Conservation (phyloP, 129 eudicot genomes). For the Flaveria ramosissima region DNA sequence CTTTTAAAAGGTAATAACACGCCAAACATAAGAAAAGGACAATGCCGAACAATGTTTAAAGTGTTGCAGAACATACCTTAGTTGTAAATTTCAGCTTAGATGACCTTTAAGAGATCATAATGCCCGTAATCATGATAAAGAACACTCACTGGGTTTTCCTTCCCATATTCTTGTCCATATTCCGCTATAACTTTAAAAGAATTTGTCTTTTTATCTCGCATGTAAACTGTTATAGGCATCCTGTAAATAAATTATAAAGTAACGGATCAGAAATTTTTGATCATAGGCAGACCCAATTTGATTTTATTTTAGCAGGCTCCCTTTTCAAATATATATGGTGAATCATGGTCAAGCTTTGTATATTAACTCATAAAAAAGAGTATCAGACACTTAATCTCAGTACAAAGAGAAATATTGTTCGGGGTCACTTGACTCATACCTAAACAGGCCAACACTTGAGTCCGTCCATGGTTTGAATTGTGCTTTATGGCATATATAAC, state of each 20-base stretch:
- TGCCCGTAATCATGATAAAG: conserved; percentile 91
- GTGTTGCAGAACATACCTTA: conserved; percentile 12
- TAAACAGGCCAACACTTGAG: too few relatives aligned
- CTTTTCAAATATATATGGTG: too few relatives aligned
- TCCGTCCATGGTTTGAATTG: too few relatives aligned
- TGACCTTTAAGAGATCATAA: conserved; percentile 64
- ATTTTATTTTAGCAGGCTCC: too few relatives aligned
- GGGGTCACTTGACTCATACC: too few relatives aligned
- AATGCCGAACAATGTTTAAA: background rate
- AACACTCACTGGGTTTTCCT: conserved; percentile 62
- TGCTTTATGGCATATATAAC: background rate
- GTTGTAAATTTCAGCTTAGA: conserved; percentile 26
- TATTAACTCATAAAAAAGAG: too few relatives aligned
- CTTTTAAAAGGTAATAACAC: too few relatives aligned
- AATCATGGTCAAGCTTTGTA: too few relatives aligned
- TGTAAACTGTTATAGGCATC: conserved; percentile 71
- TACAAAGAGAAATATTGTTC: too few relatives aligned
- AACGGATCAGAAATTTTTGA: background rate
- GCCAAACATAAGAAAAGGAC: background rate
- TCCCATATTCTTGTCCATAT: conserved; percentile 81
- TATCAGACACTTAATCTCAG: background rate
- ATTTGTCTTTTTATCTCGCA: conserved; percentile 60
- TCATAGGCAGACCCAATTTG: background rate
- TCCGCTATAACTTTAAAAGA: conserved; percentile 63
- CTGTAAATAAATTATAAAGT: conserved; percentile 36